These are phyloP conservation scores for Mucor racemosus DNA, from an alignment of 371 early-diverging fungal species.

Conservation along the genomic window DNA sequence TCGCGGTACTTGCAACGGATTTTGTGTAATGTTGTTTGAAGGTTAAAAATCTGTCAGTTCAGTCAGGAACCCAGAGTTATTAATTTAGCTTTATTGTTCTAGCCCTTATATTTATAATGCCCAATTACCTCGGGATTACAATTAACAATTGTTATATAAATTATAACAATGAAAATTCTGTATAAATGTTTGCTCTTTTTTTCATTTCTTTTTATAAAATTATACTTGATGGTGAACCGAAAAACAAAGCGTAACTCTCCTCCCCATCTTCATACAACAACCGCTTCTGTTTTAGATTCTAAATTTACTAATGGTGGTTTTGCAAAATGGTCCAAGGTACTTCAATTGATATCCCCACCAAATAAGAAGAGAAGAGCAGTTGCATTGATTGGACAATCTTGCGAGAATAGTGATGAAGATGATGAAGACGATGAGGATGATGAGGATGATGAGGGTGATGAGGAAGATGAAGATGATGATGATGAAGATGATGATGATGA, in stretches of 20 bases:
- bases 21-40: conserved; percentile 2
- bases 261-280: conserved; percentile 4
- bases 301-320: background rate
- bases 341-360: conserved; percentile 16
- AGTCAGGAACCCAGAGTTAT: conserved; percentile 5
- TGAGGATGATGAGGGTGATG: background rate
- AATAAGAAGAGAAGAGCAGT: conserved; percentile 22
- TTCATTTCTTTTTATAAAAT: background rate
- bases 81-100: conserved; percentile 1
- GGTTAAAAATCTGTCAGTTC: conserved; percentile 6
- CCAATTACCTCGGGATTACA: conserved; percentile 7
- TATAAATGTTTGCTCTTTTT: conserved; percentile 1
- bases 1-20: conserved; percentile 11
- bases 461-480: background rate
- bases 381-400: background rate
- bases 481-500: background rate
- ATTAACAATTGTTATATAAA: conserved; percentile 7
- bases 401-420: background rate
- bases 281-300: background rate
- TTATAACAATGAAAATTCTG: background rate
- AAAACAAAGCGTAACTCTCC: conserved; percentile 16
- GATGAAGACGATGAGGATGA: background rate
- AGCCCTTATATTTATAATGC: conserved; percentile 6
- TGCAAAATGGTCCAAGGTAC: conserved; percentile 20
- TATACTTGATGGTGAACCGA: background rate